A percentile compares a stretch with the other conserved stretches of the same genome.
These are phyloP conservation scores for Yueomyces sinensis DNA, from an alignment of 805 yeast species.

Conservation along the genomic window DNA sequence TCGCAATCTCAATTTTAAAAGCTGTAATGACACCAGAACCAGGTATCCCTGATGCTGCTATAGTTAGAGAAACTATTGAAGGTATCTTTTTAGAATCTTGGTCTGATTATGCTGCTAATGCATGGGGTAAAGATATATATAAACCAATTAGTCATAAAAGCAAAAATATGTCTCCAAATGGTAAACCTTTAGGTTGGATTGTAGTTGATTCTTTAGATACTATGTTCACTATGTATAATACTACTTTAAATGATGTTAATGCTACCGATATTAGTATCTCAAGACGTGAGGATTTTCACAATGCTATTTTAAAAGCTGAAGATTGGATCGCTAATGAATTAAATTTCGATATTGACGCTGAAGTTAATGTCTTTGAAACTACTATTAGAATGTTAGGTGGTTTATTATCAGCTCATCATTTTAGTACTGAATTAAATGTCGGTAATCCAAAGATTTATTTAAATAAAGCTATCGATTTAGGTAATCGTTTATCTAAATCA, in stretches of 20 bases:
- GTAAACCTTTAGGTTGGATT: slow-evolving; percentile 77
- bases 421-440: slow-evolving; percentile 33
- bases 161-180: slow-evolving; percentile 57
- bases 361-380: slow-evolving; percentile 83
- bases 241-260: slow-evolving; percentile 3
- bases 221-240: slow-evolving; percentile 57
- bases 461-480: slow-evolving; percentile 69
- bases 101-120: slow-evolving; percentile 60
- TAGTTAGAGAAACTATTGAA: slow-evolving; percentile 36
- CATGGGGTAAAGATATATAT: slow-evolving; percentile 77
- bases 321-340: slow-evolving; percentile 65
- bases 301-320: slow-evolving; percentile 50
- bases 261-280: neutral
- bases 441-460: slow-evolving; percentile 40
- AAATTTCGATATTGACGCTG: slow-evolving; percentile 56
- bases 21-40: slow-evolving; percentile 1
- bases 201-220: slow-evolving; percentile 83
- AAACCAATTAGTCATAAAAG: slow-evolving; percentile 52
- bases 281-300: slow-evolving; percentile 25
- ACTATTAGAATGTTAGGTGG: slow-evolving; percentile 93
- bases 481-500: slow-evolving; percentile 57
- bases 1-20: slow-evolving; percentile 3
- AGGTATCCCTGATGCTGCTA: slow-evolving; percentile 1
- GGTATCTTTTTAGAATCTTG: slow-evolving; percentile 64
- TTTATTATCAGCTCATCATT: slow-evolving; percentile 64